These are phyloP conservation scores for Apiospora aurea DNA, from an alignment of 2,329 filamentous ascomycete genomes.

Conservation along the genomic window DNA sequence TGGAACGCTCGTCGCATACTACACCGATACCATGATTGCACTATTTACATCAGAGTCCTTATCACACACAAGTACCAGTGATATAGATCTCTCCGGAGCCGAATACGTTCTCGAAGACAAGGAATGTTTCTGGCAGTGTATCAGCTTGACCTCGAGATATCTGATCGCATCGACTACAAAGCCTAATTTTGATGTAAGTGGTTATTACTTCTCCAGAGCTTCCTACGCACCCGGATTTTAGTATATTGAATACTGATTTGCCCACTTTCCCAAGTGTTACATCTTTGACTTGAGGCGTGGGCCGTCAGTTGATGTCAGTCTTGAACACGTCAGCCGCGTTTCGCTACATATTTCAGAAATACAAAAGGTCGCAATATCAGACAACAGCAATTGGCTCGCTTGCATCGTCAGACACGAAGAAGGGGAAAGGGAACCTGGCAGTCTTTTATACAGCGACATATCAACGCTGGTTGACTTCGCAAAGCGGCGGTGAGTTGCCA, in stretches of 20 bases:
- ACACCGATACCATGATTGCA: constrained; percentile 17
- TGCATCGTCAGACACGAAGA: background rate
- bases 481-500: background rate
- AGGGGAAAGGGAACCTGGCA: background rate
- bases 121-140: constrained; percentile 11
- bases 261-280: background rate
- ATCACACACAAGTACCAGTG: background rate
- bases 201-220: background rate
- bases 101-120: constrained; percentile 6
- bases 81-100: background rate
- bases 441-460: background rate
- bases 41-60: constrained; percentile 1
- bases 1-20: constrained; percentile 9
- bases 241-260: background rate
- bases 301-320: background rate
- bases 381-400: background rate
- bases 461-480: background rate
- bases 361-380: constrained; percentile 12
- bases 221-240: background rate
- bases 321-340: background rate
- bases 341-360: constrained; percentile 12
- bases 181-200: constrained; percentile 17
- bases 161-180: constrained; percentile 16
- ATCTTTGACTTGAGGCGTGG: background rate
- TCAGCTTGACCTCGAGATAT: constrained; percentile 3